Evolutionary conservation across 345 rosid genomes (phyloP).

Genomic region (Heritiera fomes): DNA sequence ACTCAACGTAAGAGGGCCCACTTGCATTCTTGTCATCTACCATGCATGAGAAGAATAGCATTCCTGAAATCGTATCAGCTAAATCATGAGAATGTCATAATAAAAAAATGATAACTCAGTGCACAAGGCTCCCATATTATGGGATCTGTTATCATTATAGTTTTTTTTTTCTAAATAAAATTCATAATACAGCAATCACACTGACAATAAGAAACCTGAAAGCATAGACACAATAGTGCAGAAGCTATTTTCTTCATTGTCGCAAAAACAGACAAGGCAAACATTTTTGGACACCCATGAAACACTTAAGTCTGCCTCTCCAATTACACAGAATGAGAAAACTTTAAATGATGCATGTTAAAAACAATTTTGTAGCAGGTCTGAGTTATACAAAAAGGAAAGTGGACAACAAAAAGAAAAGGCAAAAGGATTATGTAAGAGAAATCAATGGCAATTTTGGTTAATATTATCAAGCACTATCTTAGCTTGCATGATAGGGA

Average conservation of each 20-base stretch:
- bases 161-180: background rate
- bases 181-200: background rate
- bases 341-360: background rate
- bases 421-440: background rate
- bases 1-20: slow-evolving; percentile 84
- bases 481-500: background rate
- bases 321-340: background rate
- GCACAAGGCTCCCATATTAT: no score
- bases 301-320: background rate
- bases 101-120: no score
- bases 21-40: slow-evolving; percentile 79
- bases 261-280: background rate
- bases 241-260: background rate
- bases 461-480: background rate
- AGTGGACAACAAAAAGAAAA: background rate
- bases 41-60: slow-evolving; percentile 70
- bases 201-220: background rate
- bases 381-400: background rate
- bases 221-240: background rate
- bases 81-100: background rate
- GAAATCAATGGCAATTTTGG: background rate
- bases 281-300: background rate
- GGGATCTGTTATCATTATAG: no score
- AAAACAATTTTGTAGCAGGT: background rate
- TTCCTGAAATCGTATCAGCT: slow-evolving; percentile 43